Evolutionary conservation across 352 stramenopile species (phyloP), one percentile per base, ranked within the genome.

Genomic region (Phytophthora quininea): DNA sequence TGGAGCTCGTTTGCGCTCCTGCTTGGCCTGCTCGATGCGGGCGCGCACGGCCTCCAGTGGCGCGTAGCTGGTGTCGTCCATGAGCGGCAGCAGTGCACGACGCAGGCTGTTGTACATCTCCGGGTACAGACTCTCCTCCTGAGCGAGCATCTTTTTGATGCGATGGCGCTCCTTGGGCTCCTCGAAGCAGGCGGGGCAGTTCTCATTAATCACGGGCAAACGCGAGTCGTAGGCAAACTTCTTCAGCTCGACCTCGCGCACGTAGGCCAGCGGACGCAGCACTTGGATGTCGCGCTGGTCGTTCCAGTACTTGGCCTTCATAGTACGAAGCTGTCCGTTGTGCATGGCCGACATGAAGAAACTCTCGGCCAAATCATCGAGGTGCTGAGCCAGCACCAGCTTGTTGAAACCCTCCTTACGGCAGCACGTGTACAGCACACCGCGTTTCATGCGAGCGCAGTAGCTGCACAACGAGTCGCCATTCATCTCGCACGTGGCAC

Each of bases 271-370:
- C 15, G 97, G 97, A 4, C 97, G 92, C 43, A 99, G 98, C 14
- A 99, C 90, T 38, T 96, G 84, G 10, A 99, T 74, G 71, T 99
- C 96, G 19, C 90, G 93, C 60, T 78, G 69, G 14, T 99, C 97
- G 70, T 98, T 99, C 81, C 91, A 84, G 80, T 99, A 99, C 71
- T 98, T 97, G 43, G 97, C 97, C 76, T 99, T 99, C 97, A 99
- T 99, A 24, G 97, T 99, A 47, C 97, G 88, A 35, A 99, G 71
- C 64, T 99, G 97, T 19, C 97, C 97, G 76, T 99, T 99, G 82
- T 99, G 96, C 76, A 99, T 98, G 5, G 95, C 87, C 64, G 90
- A 98, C 97, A 99, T 99, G 55, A 99, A 92, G 74, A 99, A 99
- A 43, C 91, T 98, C 79, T 99, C 97, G 9, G 92, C 96, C 47